Percentiles rank a stretch among this genome's conserved stretches.
These are phyloP conservation scores for Neofusicoccum kwambonambiense DNA, from an alignment of 2,329 filamentous ascomycete genomes.

Conservation along the genomic window DNA sequence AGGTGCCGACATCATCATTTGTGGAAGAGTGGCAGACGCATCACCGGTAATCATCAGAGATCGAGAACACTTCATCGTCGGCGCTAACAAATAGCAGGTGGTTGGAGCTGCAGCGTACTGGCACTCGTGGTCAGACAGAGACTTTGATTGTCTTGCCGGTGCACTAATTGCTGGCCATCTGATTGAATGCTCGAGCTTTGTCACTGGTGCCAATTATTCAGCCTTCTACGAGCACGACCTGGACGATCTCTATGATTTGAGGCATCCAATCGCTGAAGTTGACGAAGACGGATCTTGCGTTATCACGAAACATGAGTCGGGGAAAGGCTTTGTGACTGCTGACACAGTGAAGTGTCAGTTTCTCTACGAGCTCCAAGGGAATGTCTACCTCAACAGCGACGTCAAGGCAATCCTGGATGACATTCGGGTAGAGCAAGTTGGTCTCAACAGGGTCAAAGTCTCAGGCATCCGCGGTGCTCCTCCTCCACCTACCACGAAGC, in stretches of 20 bases:
- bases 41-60: slow-evolving; percentile 34
- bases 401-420: slow-evolving; percentile 42
- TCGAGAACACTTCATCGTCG: too few species aligned
- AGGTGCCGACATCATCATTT: slow-evolving; percentile 37
- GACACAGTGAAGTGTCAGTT: slow-evolving; percentile 42
- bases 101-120: slow-evolving; percentile 59
- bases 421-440: slow-evolving; percentile 34
- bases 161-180: slow-evolving; percentile 53
- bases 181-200: slow-evolving; percentile 56
- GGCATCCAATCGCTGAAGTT: slow-evolving; percentile 53
- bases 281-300: slow-evolving; percentile 45
- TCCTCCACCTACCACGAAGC: slow-evolving; percentile 42
- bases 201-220: slow-evolving; percentile 55
- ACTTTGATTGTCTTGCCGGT: slow-evolving; percentile 53
- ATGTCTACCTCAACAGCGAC: slow-evolving; percentile 46
- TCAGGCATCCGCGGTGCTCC: slow-evolving; percentile 40
- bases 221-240: slow-evolving; percentile 49
- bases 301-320: slow-evolving; percentile 48
- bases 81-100: background rate
- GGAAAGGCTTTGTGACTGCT: slow-evolving; percentile 30
- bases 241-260: slow-evolving; percentile 44
- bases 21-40: slow-evolving; percentile 34
- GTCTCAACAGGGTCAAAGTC: slow-evolving; percentile 35
- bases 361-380: slow-evolving; percentile 50
- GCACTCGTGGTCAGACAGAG: slow-evolving; percentile 51